Evolutionary conservation across 139 green algal genomes (phyloP).

Genomic region (Picochlorum sp.): DNA sequence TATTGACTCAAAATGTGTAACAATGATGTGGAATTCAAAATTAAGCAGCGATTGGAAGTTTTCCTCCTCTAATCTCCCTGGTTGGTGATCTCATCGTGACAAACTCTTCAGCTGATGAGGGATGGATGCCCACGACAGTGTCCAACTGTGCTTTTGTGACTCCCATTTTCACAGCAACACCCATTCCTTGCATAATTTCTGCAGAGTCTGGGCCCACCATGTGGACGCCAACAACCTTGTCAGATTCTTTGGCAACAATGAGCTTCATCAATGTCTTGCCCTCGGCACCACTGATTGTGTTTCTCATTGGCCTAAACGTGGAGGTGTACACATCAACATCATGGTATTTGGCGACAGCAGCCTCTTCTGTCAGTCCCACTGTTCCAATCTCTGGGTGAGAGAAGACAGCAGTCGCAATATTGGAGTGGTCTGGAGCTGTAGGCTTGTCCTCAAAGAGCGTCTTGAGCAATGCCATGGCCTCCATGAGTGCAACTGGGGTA

Average conservation of each 20-base stretch:
- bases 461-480: slow-evolving; percentile 89
- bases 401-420: slow-evolving; percentile 78
- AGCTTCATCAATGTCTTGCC: slow-evolving; percentile 84
- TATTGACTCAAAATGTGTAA: background rate
- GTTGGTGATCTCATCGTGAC: slow-evolving; percentile 75
- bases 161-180: slow-evolving; percentile 82
- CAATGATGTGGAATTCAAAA: background rate
- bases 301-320: slow-evolving; percentile 88
- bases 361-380: slow-evolving; percentile 84
- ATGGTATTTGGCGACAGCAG: slow-evolving; percentile 56
- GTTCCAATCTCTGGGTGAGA: slow-evolving; percentile 80
- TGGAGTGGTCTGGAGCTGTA: slow-evolving; percentile 76
- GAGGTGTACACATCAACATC: slow-evolving; percentile 80
- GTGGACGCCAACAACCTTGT: slow-evolving; percentile 83
- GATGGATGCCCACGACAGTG: slow-evolving; percentile 87
- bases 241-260: slow-evolving; percentile 72
- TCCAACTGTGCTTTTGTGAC: slow-evolving; percentile 90
- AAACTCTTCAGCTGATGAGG: slow-evolving; percentile 91
- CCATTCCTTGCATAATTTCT: slow-evolving; percentile 98
- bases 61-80: slow-evolving; percentile 13
- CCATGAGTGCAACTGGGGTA: slow-evolving; percentile 95
- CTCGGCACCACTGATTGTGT: slow-evolving; percentile 76
- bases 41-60: background rate
- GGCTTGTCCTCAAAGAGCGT: slow-evolving; percentile 69
- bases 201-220: slow-evolving; percentile 87